Evolutionary conservation across 306 rosid species (phyloP), one percentile per base, ranked within the genome.

Genomic region (Trifolium pratense): DNA sequence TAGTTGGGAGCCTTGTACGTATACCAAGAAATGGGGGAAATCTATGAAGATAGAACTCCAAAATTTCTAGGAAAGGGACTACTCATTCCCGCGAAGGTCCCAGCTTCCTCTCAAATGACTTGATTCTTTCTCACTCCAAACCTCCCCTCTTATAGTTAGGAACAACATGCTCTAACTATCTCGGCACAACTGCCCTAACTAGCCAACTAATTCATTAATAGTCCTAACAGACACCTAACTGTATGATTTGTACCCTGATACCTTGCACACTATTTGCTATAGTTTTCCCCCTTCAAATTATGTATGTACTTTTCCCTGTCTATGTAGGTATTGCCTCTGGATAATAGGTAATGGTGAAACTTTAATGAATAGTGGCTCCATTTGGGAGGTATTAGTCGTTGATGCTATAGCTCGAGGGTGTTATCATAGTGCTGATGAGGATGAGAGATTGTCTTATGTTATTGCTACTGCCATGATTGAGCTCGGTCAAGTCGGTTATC

Each of bases 301-400:
- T 20, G 1, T 20, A 15, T 31, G 53, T 43, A 29, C 23, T 59
- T 14, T 64, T 48, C 62, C 70, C 42, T n/a, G n/a, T 78, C 43
- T 66, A 15, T 79, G 53, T 48, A 87, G 91, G 78, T 31, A 84
- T 71, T 84, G 90, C 81, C 88, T 87, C 71, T 84, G 91, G 91
- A 59, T 87, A 68, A 61, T 84, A 71, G 91, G 91, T 40, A 73
- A 75, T 80, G 84, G 79, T 20, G 73, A 13, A 42, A 87, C 91
- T 66, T 68, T 87, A 60, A 53, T 77, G 66, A 69, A 81, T 16
- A 83, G 91, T 57, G 34, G 56, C 53, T 69, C 86, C 15, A 61
- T 87, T 64, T 87, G 91, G 88, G 79, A 63, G 78, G 82, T 76
- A 56, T 37, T 87, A 16, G 66, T 72, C 26, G 58, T 63, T 59